Base-by-base conservation (phyloP, 352 stramenopile genomes). In the Pythium sp. region DNA sequence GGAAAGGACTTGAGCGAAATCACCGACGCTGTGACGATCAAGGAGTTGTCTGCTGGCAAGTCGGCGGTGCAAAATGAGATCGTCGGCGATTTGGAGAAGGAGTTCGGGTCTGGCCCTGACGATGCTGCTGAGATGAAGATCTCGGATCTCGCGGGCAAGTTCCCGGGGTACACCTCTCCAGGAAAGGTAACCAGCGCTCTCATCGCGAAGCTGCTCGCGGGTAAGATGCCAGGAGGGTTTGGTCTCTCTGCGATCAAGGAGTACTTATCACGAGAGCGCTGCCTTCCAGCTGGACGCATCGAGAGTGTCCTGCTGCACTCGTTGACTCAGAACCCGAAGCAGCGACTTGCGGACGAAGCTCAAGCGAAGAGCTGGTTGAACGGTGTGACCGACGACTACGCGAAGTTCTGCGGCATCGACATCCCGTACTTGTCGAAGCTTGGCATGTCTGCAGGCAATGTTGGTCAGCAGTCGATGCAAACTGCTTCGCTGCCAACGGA, bases 41-140 rank as follows among this genome's bases (percentile, higher is more conserved):
- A 96, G 75, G 84, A 90, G 57, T 69, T 96, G 3, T 71, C 82
- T 46, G 87, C 82, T 18, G 89, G 88, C 47, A 95, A 95, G 72
- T 94, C 82, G 8, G 86, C 90, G 28, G 73, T 96, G n/a, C 88
- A 96, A 65, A 97, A 96, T 65, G 90, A 97, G 74, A 84, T 97
- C 28, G 80, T 94, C 36, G 89, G 88, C 15, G 90, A 97, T 18
- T 41, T 97, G 43, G 87, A 91, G 73, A 90, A 85, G 69, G 90
- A 97, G 74, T 96, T 97, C 34, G 88, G 87, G 30, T 87, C 79
- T n/a, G 77, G 69, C 12, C 77, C 80, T 11, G 90, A 96, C 30
- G 87, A 92, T 51, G 86, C 79, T 8, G 85, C 84, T 32, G 89
- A 97, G 47, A 80, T 87, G 64, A 93, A 92, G 75, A 54, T 97